A percentile compares a stretch with the other conserved stretches of the same genome.
These are phyloP conservation scores for Apiospora pterosperma DNA, from an alignment of 2,329 filamentous ascomycete species.

Conservation along the genomic window DNA sequence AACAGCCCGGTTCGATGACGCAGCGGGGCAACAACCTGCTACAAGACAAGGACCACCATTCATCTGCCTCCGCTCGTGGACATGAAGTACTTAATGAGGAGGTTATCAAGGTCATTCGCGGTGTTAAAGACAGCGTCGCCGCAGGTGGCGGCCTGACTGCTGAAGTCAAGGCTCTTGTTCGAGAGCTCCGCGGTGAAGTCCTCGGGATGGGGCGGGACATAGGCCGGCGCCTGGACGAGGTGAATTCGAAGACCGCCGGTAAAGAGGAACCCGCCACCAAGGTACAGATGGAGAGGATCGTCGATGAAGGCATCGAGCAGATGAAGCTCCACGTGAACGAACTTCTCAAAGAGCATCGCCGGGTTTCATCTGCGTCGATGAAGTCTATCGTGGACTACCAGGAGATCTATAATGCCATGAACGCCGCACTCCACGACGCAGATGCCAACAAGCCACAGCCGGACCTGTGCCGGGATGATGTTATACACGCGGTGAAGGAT, in stretches of 20 bases:
- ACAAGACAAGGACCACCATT: slow-evolving; percentile 36
- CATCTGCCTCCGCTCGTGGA: slow-evolving; percentile 41
- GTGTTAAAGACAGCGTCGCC: slow-evolving; percentile 86
- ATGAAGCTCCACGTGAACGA: slow-evolving; percentile 82
- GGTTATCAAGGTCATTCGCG: slow-evolving; percentile 75
- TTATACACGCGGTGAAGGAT: slow-evolving; percentile 81
- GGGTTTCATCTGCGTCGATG: slow-evolving; percentile 62
- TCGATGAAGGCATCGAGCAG: slow-evolving; percentile 76
- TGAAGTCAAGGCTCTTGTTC: slow-evolving; percentile 85
- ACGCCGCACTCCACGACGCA: slow-evolving; percentile 66
- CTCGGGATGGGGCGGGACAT: slow-evolving; percentile 92
- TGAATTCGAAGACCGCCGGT: slow-evolving; percentile 42
- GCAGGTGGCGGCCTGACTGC: slow-evolving; percentile 86
- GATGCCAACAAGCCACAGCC: slow-evolving; percentile 45
- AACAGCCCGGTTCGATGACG: slow-evolving; percentile 30
- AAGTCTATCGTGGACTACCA: slow-evolving; percentile 69
- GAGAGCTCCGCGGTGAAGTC: slow-evolving; percentile 87
- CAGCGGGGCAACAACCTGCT: slow-evolving; percentile 42
- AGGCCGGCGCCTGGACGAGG: slow-evolving; percentile 78
- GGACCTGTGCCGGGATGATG: slow-evolving; percentile 72
- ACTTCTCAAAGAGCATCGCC: slow-evolving; percentile 71
- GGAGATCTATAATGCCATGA: slow-evolving; percentile 82
- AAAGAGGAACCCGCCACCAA: slow-evolving; percentile 52
- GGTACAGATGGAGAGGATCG: slow-evolving; percentile 71
- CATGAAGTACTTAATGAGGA: slow-evolving; percentile 70